Conservation (phyloP, 2,329 filamentous ascomycete genomes). For the Ophiostoma perfectum region DNA sequence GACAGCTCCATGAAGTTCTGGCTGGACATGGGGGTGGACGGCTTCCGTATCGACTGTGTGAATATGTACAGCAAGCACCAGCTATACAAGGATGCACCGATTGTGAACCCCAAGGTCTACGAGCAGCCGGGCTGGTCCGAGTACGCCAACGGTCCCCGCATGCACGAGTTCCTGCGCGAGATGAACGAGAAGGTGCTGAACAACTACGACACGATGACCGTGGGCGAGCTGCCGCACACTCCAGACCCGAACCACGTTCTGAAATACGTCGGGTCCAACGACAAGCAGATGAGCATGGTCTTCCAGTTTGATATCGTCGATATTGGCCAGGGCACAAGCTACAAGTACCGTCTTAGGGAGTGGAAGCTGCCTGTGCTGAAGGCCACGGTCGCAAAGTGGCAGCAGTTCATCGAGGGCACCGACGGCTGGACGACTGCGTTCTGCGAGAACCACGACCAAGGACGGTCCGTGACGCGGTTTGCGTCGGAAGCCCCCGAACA, state of each 20-base stretch:
- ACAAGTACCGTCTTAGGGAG: constrained; percentile 49
- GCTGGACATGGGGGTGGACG: constrained; percentile 67
- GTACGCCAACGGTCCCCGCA: constrained; percentile 62
- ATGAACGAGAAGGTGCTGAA: constrained; percentile 56
- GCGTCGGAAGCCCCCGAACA: constrained; percentile 41
- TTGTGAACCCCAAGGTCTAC: constrained; percentile 36
- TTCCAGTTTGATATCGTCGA: constrained; percentile 64
- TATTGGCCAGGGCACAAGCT: constrained; percentile 45
- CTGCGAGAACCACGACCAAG: constrained; percentile 60
- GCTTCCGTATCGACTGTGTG: constrained; percentile 70
- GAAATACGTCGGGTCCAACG: constrained; percentile 52
- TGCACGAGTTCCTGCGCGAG: constrained; percentile 63
- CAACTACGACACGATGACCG: constrained; percentile 61
- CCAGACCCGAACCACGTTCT: constrained; percentile 54
- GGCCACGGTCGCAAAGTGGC: constrained; percentile 43
- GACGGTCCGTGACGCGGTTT: constrained; percentile 50
- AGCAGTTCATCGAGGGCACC: constrained; percentile 46
- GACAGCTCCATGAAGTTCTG: constrained; percentile 70
- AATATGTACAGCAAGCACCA: constrained; percentile 64
- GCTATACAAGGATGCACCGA: constrained; percentile 50
- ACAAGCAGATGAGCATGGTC: constrained; percentile 62
- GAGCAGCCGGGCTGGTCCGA: constrained; percentile 51
- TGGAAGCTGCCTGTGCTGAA: constrained; percentile 44
- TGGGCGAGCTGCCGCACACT: constrained; percentile 63
- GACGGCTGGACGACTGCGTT: constrained; percentile 57